phyloP scores from a whole-genome alignment of 2,329 filamentous ascomycete genomes.

The Venturia carpophila region DNA sequence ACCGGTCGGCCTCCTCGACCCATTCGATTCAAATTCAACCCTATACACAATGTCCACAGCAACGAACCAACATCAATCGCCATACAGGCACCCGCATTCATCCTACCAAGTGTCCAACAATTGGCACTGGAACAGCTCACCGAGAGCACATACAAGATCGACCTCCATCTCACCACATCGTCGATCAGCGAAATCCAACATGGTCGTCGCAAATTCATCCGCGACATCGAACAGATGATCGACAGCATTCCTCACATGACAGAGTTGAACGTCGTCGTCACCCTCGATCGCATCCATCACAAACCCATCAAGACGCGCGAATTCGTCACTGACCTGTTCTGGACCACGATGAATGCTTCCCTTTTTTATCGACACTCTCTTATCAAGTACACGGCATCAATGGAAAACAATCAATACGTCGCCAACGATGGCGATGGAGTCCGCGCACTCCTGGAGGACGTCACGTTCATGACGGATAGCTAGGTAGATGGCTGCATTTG shows the following conservation, averaged over 20 bases:
- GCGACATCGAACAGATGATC: not conserved
- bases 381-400: not conserved
- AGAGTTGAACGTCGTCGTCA: conserved; percentile 1
- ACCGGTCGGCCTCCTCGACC: not conserved
- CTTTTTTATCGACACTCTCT: conserved; percentile 1
- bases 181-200: not conserved
- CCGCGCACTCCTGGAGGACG: not conserved
- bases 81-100: not conserved
- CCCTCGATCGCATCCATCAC: not conserved
- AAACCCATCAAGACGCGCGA: not conserved
- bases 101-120: not conserved
- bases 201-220: conserved; percentile 1
- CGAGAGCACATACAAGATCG: not conserved
- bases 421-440: conserved; percentile 7
- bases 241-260: not conserved
- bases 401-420: not conserved
- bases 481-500: not conserved
- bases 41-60: not conserved
- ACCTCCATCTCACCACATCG: not conserved
- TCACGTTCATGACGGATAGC: not conserved
- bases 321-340: not conserved
- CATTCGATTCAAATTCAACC: not conserved
- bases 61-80: not conserved
- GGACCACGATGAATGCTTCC: not conserved
- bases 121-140: not conserved